These are phyloP conservation scores for Melanopsichium pennsylvanicum DNA, from an alignment of 1,284 basidiomycete species.

Conservation along the genomic window DNA sequence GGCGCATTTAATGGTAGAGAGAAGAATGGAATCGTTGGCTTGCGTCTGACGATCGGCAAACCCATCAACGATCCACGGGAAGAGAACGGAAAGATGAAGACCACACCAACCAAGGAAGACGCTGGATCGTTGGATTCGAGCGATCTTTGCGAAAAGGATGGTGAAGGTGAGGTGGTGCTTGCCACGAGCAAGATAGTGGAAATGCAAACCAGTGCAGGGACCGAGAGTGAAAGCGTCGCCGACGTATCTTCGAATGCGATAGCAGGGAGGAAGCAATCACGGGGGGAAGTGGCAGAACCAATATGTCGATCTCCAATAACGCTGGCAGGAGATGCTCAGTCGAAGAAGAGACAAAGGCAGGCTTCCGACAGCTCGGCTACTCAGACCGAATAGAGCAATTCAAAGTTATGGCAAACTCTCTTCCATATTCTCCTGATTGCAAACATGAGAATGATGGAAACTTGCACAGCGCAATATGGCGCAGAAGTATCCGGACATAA, in stretches of 20 bases:
- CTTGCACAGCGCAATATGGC: no score
- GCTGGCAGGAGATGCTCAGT: neutral
- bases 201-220: no score
- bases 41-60: constrained; percentile 50
- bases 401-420: no score
- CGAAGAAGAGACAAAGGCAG: constrained; percentile 4
- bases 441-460: no score
- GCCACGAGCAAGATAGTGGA: constrained; percentile 7
- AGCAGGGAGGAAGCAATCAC: neutral
- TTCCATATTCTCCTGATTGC: no score
- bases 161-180: constrained; percentile 15
- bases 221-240: no score
- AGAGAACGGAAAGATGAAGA: constrained; percentile 30
- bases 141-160: constrained; percentile 8
- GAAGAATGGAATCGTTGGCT: constrained; percentile 39
- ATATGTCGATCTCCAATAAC: neutral
- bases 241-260: neutral
- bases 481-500: no score
- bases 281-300: neutral
- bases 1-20: constrained; percentile 52
- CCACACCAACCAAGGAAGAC: neutral
- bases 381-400: constrained; percentile 1
- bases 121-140: neutral
- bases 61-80: constrained; percentile 42
- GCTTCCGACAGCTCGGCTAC: constrained; percentile 3